A percentile compares a stretch with the other conserved stretches of the same genome.
Evolutionary conservation across 2,329 filamentous ascomycete species (phyloP).

Genomic region (Pseudogymnoascus sp.): DNA sequence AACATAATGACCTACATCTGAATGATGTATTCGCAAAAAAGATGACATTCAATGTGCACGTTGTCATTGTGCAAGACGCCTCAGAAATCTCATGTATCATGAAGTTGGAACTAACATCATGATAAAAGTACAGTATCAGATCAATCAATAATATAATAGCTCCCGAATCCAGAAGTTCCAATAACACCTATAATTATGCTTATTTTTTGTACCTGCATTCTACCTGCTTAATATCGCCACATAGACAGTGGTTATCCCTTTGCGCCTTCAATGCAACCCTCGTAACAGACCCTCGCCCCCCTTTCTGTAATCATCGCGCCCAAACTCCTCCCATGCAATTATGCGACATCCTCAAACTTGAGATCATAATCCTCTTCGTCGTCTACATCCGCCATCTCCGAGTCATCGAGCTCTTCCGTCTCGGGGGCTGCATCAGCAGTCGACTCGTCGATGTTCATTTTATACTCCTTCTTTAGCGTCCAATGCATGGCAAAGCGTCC

Average conservation of each 20-base stretch:
- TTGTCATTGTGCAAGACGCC: not conserved
- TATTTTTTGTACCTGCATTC: conserved; percentile 4
- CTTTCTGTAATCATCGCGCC: conserved; percentile 8
- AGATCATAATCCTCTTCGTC: conserved; percentile 55
- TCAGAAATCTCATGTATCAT: not conserved
- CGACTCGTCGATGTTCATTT: conserved; percentile 43
- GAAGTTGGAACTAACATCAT: not conserved
- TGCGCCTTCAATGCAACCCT: conserved; percentile 6
- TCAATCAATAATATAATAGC: not conserved
- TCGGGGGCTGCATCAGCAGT: conserved; percentile 38
- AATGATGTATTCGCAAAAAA: not conserved
- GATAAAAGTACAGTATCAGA: not conserved
- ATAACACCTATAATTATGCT: conserved; percentile 10
- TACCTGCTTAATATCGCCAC: not conserved
- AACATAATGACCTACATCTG: not conserved
- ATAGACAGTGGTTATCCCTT: not conserved
- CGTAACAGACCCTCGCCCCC: conserved; percentile 8
- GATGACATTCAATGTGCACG: not conserved
- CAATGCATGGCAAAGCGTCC: conserved; percentile 82
- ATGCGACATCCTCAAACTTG: conserved; percentile 68
- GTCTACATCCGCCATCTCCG: conserved; percentile 45
- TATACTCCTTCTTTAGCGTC: conserved; percentile 67
- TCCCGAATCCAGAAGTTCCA: conserved; percentile 13
- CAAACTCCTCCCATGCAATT: conserved; percentile 14
- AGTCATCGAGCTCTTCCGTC: conserved; percentile 35